phyloP scores from a whole-genome alignment of 1,284 basidiomycete genomes.

The Pseudozyma pruni region DNA sequence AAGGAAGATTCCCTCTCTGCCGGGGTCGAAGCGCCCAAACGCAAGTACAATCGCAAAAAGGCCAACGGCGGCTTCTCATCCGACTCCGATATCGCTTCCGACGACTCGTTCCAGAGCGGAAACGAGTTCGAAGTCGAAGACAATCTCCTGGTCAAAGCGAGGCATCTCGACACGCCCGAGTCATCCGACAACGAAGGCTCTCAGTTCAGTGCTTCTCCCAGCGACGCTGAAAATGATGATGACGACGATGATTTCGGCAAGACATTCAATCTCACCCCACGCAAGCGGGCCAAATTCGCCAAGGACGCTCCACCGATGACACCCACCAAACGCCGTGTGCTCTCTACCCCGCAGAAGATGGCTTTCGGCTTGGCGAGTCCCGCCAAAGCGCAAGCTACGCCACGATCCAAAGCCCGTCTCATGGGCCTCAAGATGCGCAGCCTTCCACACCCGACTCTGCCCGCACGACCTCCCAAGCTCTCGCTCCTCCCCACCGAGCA shows the following conservation, averaged over 20 bases:
- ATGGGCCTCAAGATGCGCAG: slow-evolving; percentile 40
- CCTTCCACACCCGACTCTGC: slow-evolving; percentile 47
- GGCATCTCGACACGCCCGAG: slow-evolving; percentile 43
- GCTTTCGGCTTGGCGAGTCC: slow-evolving; percentile 34
- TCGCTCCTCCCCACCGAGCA: slow-evolving; percentile 39
- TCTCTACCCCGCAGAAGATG: slow-evolving; percentile 31
- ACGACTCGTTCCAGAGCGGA: slow-evolving; percentile 46
- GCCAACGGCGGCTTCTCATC: slow-evolving; percentile 22
- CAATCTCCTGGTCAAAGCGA: slow-evolving; percentile 41
- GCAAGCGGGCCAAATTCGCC: slow-evolving; percentile 23
- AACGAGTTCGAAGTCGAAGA: slow-evolving; percentile 46
- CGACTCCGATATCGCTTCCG: slow-evolving; percentile 43
- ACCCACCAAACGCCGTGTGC: slow-evolving; percentile 37
- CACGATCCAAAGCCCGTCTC: slow-evolving; percentile 41
- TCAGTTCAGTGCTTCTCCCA: slow-evolving; percentile 25
- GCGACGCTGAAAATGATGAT: slow-evolving; percentile 16
- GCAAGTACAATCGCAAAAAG: slow-evolving; percentile 26
- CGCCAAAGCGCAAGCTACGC: slow-evolving; percentile 42
- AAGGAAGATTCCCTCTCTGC: slow-evolving; percentile 42
- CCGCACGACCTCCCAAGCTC: slow-evolving; percentile 51
- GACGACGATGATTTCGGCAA: slow-evolving; percentile 31
- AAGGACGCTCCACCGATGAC: slow-evolving; percentile 42
- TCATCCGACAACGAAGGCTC: slow-evolving; percentile 41
- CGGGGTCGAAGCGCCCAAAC: slow-evolving; percentile 26
- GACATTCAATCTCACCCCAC: slow-evolving; percentile 34